Percentiles rank a stretch among this genome's conserved stretches.
Conservation (phyloP, 306 rosid genomes). For the Glycine soja region DNA sequence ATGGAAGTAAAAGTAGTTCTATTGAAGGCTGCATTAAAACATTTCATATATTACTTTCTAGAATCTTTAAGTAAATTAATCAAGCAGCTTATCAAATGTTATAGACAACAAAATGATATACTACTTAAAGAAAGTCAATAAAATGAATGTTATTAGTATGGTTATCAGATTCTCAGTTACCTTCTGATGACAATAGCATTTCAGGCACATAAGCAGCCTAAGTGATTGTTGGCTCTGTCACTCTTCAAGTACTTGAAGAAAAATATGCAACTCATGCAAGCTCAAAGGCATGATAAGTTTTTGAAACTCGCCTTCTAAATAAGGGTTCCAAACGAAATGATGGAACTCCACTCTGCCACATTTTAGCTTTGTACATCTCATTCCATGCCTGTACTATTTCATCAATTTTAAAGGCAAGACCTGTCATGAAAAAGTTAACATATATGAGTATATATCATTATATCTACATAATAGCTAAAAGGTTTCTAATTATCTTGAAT, state of each 20-base stretch:
- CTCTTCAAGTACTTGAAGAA: conserved; percentile 35
- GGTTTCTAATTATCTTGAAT: conserved; percentile 8
- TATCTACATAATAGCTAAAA: conserved; percentile 15
- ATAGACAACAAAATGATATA: neutral
- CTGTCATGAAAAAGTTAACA: conserved; percentile 53
- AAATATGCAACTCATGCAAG: conserved; percentile 54
- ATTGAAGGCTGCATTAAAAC: too few relatives aligned
- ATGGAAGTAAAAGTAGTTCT: too few relatives aligned
- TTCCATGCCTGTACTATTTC: conserved; percentile 91
- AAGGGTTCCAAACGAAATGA: conserved; percentile 87
- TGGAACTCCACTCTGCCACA: conserved; percentile 71
- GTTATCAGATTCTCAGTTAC: conserved; percentile 43
- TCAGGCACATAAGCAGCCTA: conserved; percentile 47
- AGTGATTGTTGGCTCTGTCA: conserved; percentile 37
- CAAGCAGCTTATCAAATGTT: conserved; percentile 18
- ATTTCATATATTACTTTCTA: neutral
- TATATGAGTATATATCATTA: neutral
- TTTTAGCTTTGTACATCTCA: conserved; percentile 88
- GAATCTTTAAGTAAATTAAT: conserved; percentile 31
- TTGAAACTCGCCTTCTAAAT: conserved; percentile 77
- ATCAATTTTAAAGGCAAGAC: conserved; percentile 79
- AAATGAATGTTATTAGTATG: conserved; percentile 13
- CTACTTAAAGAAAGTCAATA: conserved; percentile 22
- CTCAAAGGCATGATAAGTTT: conserved; percentile 73
- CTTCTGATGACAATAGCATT: conserved; percentile 51